A percentile compares a stretch with the other conserved stretches of the same genome.
Conservation (phyloP, 495 filamentous ascomycete genomes). For the Bathelium albidoporum region DNA sequence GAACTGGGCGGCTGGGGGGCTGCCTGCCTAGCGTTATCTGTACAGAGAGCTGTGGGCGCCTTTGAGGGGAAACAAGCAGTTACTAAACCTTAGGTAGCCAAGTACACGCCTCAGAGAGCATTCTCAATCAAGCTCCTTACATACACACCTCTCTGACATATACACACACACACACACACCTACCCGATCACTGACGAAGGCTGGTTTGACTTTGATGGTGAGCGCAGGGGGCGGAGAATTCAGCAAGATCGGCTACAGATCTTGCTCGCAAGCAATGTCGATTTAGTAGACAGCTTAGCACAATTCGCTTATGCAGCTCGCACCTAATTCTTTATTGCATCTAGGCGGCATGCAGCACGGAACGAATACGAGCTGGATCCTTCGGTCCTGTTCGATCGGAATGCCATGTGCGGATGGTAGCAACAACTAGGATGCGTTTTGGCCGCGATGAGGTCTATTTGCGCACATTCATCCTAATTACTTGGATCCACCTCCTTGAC, state of each 20-base stretch:
- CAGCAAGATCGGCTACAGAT: neutral
- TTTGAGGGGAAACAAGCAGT: neutral
- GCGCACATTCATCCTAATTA: neutral
- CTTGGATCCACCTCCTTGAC: neutral
- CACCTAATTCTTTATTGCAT: conserved; percentile 6
- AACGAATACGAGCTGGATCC: neutral
- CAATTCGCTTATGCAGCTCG: neutral
- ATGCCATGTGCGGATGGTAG: neutral
- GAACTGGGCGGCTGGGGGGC: neutral
- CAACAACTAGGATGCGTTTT: neutral
- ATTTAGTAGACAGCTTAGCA: neutral
- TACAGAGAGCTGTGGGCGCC: neutral
- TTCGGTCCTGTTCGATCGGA: neutral
- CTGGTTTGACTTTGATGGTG: too few species aligned
- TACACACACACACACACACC: too few species aligned
- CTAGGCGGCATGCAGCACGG: neutral
- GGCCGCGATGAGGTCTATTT: neutral
- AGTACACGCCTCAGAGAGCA: neutral
- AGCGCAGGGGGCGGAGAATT: too few species aligned
- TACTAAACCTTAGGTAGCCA: neutral
- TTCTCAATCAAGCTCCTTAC: neutral
- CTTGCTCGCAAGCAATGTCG: neutral
- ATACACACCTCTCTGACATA: too few species aligned
- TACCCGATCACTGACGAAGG: too few species aligned
- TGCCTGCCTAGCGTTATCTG: neutral